phyloP scores from a whole-genome alignment of 257 asterid species.

The Nicotiana knightiana region DNA sequence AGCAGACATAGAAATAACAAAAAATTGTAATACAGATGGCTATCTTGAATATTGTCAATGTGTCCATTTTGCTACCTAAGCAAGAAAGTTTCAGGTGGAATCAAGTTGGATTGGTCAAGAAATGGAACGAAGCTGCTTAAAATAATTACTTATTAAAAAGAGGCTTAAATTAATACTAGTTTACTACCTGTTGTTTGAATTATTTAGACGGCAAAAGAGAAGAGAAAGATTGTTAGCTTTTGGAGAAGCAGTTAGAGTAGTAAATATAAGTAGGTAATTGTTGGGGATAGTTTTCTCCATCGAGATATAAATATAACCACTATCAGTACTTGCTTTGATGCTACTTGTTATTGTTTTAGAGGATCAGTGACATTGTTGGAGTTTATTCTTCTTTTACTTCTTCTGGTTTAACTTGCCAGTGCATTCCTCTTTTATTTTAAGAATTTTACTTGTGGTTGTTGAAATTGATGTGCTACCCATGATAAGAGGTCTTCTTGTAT shows the following conservation, averaged over 20 bases:
- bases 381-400: slow-evolving; percentile 1
- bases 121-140: neutral
- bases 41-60: neutral
- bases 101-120: neutral
- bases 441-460: neutral
- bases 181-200: neutral
- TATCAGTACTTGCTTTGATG: neutral
- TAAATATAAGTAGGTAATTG: neutral
- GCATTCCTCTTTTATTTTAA: neutral
- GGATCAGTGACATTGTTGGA: neutral
- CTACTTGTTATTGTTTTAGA: neutral
- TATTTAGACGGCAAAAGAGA: neutral
- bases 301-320: neutral
- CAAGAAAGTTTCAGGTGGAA: neutral
- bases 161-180: neutral
- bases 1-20: neutral
- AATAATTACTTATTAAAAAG: neutral
- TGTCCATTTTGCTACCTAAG: slow-evolving; percentile 2
- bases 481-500: slow-evolving; percentile 18
- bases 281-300: neutral
- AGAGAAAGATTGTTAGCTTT: slow-evolving; percentile 7
- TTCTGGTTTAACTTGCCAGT: neutral
- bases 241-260: neutral
- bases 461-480: slow-evolving; percentile 1
- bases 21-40: neutral